Percentiles rank a stretch among this genome's conserved stretches.
Evolutionary conservation across 2,329 filamentous ascomycete genomes (phyloP).

Genomic region (Stachybotrys echinatus): DNA sequence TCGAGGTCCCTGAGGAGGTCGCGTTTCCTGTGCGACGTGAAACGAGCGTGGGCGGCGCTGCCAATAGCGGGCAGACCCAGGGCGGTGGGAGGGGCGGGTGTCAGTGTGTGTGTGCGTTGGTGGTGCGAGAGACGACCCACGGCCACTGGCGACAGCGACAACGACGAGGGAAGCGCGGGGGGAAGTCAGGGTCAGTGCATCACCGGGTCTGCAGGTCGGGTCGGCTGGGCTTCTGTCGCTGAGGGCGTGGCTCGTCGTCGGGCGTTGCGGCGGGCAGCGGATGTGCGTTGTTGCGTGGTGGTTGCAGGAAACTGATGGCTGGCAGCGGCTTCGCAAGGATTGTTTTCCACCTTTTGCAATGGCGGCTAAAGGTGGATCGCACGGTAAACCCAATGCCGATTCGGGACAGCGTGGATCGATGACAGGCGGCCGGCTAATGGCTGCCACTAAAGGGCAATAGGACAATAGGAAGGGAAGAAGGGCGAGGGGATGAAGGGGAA

Average conservation of each 20-base stretch:
- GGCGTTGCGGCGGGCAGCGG: background rate
- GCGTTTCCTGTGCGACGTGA: background rate
- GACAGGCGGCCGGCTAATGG: background rate
- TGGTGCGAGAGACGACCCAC: too few species aligned
- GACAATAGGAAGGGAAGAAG: background rate
- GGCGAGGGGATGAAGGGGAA: background rate
- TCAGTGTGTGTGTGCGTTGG: background rate
- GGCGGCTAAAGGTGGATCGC: background rate
- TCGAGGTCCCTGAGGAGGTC: background rate
- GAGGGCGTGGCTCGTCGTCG: too few species aligned
- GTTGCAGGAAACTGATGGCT: background rate
- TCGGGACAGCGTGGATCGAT: background rate
- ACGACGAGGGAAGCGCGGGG: background rate
- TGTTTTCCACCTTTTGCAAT: background rate
- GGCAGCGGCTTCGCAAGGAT: background rate
- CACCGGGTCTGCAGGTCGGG: background rate
- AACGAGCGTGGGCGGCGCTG: constrained; percentile 2
- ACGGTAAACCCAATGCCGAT: too few species aligned
- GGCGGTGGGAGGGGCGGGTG: background rate
- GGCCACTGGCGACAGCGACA: background rate
- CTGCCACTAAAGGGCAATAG: background rate
- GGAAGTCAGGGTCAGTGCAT: background rate
- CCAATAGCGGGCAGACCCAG: background rate
- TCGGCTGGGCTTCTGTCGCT: background rate
- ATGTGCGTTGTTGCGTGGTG: background rate